A percentile compares a stretch with the other conserved stretches of the same genome.
Evolutionary conservation across 148 eudicot genomes (phyloP).

Genomic region (Arctostaphylos glauca): DNA sequence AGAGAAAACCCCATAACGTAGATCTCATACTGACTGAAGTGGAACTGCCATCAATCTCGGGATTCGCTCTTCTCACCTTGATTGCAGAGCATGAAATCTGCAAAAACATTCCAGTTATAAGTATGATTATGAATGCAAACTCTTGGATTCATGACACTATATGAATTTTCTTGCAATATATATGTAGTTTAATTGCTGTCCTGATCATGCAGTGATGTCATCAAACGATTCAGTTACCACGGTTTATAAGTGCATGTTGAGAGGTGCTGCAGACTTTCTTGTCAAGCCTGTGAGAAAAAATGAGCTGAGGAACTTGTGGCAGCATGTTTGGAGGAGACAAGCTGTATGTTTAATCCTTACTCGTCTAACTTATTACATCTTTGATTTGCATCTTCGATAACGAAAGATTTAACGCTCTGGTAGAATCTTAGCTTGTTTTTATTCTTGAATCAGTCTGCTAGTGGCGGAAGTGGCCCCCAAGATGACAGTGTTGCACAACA

Average conservation of each 20-base stretch:
- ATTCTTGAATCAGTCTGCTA: conserved; percentile 32
- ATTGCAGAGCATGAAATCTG: conserved; percentile 77
- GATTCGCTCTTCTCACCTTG: conserved; percentile 84
- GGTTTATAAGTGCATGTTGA: conserved; percentile 90
- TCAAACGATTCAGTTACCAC: conserved; percentile 73
- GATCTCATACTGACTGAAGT: conserved; percentile 90
- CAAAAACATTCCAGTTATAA: conserved; percentile 93
- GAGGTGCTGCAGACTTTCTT: conserved; percentile 91
- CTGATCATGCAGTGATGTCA: conserved; percentile 88
- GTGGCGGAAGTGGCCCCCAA: conserved; percentile 37
- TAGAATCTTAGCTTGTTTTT: neutral
- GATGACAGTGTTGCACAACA: conserved; percentile 56
- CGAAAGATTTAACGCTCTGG: neutral
- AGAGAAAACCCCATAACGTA: conserved; percentile 55
- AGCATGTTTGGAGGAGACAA: conserved; percentile 97
- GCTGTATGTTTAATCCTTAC: conserved; percentile 48
- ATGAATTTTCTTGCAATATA: neutral
- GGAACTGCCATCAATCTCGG: conserved; percentile 81
- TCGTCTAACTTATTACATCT: neutral
- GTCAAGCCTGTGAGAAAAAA: conserved; percentile 90
- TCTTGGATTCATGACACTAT: neutral
- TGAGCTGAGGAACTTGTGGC: conserved; percentile 90
- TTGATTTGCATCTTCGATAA: neutral
- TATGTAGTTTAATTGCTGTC: conserved; percentile 9
- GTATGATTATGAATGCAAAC: conserved; percentile 37